These are phyloP conservation scores for Boletus pseudopeckii DNA, from an alignment of 768 basidiomycete species.

Conservation along the genomic window DNA sequence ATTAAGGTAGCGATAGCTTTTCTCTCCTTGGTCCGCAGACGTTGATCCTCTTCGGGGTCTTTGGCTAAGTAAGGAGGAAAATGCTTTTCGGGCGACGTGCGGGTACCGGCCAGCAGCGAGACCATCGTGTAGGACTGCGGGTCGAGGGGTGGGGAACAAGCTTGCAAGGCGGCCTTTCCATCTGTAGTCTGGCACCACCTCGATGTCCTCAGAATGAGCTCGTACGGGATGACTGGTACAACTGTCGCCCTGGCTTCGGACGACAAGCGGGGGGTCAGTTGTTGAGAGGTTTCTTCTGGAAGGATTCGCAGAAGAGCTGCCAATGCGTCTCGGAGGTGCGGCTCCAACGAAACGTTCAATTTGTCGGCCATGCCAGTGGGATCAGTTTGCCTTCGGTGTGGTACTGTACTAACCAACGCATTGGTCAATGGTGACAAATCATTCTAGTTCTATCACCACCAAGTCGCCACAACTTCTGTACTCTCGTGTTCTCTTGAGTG, in stretches of 20 bases:
- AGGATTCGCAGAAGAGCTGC: slow-evolving; percentile 42
- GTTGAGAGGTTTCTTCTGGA: slow-evolving; percentile 41
- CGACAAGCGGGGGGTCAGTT: slow-evolving; percentile 41
- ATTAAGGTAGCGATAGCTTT: slow-evolving; percentile 66
- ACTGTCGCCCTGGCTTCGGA: slow-evolving; percentile 1
- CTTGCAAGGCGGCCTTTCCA: slow-evolving; percentile 41
- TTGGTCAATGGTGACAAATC: background rate
- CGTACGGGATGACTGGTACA: slow-evolving; percentile 56
- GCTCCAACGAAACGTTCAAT: slow-evolving; percentile 65
- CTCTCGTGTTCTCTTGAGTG: background rate
- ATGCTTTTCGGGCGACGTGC: slow-evolving; percentile 72
- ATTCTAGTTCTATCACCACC: too few relatives aligned
- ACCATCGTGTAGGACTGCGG: slow-evolving; percentile 64
- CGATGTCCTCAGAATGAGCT: slow-evolving; percentile 54
- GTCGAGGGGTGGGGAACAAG: slow-evolving; percentile 42
- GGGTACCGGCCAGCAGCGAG: slow-evolving; percentile 71
- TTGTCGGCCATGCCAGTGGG: slow-evolving; percentile 9
- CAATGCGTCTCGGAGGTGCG: slow-evolving; percentile 54
- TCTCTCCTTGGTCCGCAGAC: slow-evolving; percentile 49
- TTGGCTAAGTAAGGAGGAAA: slow-evolving; percentile 51
- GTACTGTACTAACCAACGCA: background rate
- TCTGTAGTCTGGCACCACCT: slow-evolving; percentile 61
- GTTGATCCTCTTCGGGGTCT: slow-evolving; percentile 47
- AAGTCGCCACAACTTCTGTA: background rate
- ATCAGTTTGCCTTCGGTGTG: background rate